Percentiles rank a stretch among this genome's conserved stretches.
Conservation (phyloP, 2,329 filamentous ascomycete species). For the Colletotrichum lindemuthianum region DNA sequence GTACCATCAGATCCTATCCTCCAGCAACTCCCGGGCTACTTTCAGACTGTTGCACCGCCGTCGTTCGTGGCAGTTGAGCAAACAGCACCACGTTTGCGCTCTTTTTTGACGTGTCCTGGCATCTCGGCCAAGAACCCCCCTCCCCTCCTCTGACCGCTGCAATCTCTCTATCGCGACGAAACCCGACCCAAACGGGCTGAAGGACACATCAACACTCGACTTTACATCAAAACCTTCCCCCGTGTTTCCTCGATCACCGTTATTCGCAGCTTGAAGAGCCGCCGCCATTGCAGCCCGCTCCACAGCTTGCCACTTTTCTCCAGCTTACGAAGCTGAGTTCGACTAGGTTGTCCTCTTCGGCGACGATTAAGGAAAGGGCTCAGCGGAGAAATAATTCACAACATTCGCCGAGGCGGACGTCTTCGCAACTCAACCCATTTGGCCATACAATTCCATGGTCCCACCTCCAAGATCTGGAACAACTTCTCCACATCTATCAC, state of each 20-base stretch:
- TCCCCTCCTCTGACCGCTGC: conserved; percentile 11
- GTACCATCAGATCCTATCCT: too few relatives aligned
- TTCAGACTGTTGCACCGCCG: too few relatives aligned
- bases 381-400: not conserved
- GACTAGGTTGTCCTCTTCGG: too few relatives aligned
- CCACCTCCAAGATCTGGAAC: conserved; percentile 70
- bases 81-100: conserved; percentile 17
- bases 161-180: not conserved
- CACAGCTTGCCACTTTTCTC: too few relatives aligned
- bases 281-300: too few relatives aligned
- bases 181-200: too few relatives aligned
- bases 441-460: conserved; percentile 58
- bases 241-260: too few relatives aligned
- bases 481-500: conserved; percentile 70
- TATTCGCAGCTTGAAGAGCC: too few relatives aligned
- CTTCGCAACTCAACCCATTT: conserved; percentile 17
- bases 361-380: conserved; percentile 18
- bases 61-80: not conserved
- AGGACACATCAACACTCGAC: too few relatives aligned
- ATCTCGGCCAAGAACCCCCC: conserved; percentile 28
- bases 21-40: too few relatives aligned
- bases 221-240: too few relatives aligned
- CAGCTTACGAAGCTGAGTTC: too few relatives aligned
- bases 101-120: conserved; percentile 24
- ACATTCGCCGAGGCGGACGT: conserved; percentile 21